phyloP scores from a whole-genome alignment of 2,329 filamentous ascomycete species.

The Pseudogymnoascus pannorum region DNA sequence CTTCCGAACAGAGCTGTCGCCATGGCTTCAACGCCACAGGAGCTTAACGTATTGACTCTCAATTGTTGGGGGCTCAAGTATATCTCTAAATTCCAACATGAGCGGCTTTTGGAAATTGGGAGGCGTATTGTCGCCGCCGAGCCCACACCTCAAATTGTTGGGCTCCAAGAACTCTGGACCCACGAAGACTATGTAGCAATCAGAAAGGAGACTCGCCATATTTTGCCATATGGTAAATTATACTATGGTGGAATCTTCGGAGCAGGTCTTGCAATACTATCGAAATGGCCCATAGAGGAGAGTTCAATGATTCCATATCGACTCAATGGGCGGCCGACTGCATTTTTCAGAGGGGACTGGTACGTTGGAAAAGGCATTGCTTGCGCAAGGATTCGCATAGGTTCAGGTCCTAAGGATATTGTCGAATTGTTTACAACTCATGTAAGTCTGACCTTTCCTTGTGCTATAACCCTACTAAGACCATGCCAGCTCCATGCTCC shows the following conservation, averaged over 20 bases:
- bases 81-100: conserved; percentile 68
- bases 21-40: conserved; percentile 37
- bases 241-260: conserved; percentile 87
- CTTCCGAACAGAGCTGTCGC: background rate
- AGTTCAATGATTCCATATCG: conserved; percentile 80
- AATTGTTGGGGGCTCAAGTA: conserved; percentile 97
- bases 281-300: conserved; percentile 86
- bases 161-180: conserved; percentile 93
- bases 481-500: conserved; percentile 63
- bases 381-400: conserved; percentile 69
- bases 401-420: conserved; percentile 55
- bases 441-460: conserved; percentile 35
- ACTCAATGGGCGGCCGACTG: conserved; percentile 87
- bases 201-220: conserved; percentile 60
- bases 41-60: conserved; percentile 75
- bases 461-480: conserved; percentile 2
- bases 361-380: conserved; percentile 93
- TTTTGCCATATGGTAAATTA: conserved; percentile 87
- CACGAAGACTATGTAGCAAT: conserved; percentile 76
- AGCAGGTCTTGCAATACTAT: conserved; percentile 80
- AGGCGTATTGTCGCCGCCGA: conserved; percentile 62
- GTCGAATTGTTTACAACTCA: conserved; percentile 92
- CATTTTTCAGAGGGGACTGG: conserved; percentile 93
- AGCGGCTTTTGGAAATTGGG: conserved; percentile 78
- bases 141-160: conserved; percentile 74